Percentiles rank a stretch among this genome's conserved stretches.
These are phyloP conservation scores for Amesomyces nigricolor DNA, from an alignment of 2,329 filamentous ascomycete species.

Conservation along the genomic window DNA sequence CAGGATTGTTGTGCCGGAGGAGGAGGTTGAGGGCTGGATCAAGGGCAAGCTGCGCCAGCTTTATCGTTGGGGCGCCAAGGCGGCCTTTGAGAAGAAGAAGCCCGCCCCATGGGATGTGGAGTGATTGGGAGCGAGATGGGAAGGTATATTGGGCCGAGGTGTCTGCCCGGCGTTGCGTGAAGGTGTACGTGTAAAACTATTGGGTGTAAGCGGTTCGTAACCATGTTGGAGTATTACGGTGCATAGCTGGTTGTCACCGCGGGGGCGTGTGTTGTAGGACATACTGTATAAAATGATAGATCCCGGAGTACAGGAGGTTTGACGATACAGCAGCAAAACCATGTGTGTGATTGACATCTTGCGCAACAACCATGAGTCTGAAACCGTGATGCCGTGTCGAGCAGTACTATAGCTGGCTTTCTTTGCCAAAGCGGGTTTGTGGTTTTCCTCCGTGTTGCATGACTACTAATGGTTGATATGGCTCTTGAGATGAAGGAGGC, in stretches of 20 bases:
- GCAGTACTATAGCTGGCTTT: no score
- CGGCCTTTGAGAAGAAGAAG: constrained; percentile 38
- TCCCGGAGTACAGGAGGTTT: neutral
- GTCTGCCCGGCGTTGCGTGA: neutral
- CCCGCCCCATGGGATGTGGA: constrained; percentile 28
- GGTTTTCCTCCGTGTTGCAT: no score
- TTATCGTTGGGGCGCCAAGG: constrained; percentile 45
- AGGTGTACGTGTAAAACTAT: constrained; percentile 10
- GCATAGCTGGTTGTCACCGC: constrained; percentile 3
- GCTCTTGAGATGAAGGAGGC: no score
- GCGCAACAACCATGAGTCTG: no score
- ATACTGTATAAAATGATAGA: constrained; percentile 5
- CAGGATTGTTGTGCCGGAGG: constrained; percentile 57
- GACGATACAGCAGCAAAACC: neutral
- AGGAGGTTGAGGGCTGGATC: constrained; percentile 65
- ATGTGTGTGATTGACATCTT: no score
- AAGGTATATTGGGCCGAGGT: neutral
- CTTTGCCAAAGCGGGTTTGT: no score
- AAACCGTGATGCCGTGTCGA: no score
- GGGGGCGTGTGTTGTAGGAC: constrained; percentile 4
- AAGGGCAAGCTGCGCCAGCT: constrained; percentile 53
- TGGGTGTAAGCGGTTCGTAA: neutral
- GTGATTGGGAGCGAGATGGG: neutral
- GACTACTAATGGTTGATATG: no score
- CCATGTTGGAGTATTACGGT: constrained; percentile 7